phyloP scores from a whole-genome alignment of 176 grass and related monocot genomes.

The Oryza australiensis region DNA sequence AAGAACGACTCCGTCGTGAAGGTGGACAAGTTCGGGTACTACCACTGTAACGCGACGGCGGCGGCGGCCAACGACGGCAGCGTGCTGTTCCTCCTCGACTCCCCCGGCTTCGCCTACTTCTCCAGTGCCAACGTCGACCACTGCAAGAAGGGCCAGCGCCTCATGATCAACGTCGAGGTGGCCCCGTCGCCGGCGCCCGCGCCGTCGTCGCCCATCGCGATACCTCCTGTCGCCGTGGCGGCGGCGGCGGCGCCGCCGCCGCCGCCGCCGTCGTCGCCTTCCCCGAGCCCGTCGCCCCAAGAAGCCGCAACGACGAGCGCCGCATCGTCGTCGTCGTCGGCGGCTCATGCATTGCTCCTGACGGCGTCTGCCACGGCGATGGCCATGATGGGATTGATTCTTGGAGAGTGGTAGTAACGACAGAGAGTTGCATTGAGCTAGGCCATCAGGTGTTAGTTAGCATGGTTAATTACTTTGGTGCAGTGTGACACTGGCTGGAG shows the following conservation, averaged over 20 bases:
- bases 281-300: neutral
- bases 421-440: neutral
- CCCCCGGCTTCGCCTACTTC: constrained; percentile 49
- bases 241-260: no score
- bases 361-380: neutral
- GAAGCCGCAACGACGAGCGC: neutral
- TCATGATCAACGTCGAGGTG: constrained; percentile 44
- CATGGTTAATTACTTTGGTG: neutral
- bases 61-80: constrained; percentile 34
- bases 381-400: neutral
- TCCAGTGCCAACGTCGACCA: constrained; percentile 38
- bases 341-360: neutral
- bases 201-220: neutral
- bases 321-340: neutral
- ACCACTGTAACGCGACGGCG: constrained; percentile 57
- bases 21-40: constrained; percentile 52
- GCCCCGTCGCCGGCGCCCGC: neutral
- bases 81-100: constrained; percentile 48
- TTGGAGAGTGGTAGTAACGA: neutral
- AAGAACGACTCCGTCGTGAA: constrained; percentile 60
- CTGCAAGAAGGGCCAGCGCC: constrained; percentile 63
- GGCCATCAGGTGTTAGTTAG: neutral
- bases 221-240: neutral
- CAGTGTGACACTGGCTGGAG: neutral
- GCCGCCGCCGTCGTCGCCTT: neutral